These are phyloP conservation scores for Penicillium frequentans DNA, from an alignment of 2,329 filamentous ascomycete species.

Conservation along the genomic window DNA sequence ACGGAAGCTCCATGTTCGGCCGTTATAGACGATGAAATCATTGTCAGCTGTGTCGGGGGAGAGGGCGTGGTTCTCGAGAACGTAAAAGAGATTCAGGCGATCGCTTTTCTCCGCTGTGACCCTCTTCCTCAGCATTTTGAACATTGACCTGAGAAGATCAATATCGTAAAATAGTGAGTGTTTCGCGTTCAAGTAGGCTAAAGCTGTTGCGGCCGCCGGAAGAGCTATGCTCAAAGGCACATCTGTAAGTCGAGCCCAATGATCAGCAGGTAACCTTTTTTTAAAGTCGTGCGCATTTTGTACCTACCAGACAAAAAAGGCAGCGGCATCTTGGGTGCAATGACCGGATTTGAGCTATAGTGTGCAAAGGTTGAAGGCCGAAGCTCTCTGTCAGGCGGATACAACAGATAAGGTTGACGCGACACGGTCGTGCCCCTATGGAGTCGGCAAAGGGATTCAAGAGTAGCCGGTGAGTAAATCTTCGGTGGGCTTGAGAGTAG, in stretches of 20 bases:
- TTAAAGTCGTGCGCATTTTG: background rate
- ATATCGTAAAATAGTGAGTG: constrained; percentile 67
- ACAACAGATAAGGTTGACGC: background rate
- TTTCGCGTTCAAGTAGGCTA: constrained; percentile 79
- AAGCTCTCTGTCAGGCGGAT: background rate
- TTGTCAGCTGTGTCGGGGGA: constrained; percentile 52
- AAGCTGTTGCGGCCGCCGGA: constrained; percentile 63
- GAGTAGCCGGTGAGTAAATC: background rate
- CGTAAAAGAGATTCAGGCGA: constrained; percentile 71
- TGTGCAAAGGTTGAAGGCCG: background rate
- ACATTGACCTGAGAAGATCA: constrained; percentile 56
- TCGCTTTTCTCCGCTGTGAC: constrained; percentile 56
- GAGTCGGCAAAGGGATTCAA: background rate
- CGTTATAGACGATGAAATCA: constrained; percentile 67
- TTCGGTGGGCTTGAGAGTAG: background rate
- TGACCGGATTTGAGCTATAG: background rate
- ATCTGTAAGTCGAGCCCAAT: constrained; percentile 18
- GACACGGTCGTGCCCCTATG: background rate
- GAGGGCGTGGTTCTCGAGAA: constrained; percentile 66
- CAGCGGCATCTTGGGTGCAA: background rate
- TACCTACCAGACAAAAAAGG: background rate
- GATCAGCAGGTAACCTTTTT: background rate
- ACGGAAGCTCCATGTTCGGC: constrained; percentile 70
- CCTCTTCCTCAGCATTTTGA: constrained; percentile 48
- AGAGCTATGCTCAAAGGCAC: constrained; percentile 47